These are phyloP conservation scores for Lactifluus rugatus DNA, from an alignment of 768 basidiomycete genomes.

Conservation along the genomic window DNA sequence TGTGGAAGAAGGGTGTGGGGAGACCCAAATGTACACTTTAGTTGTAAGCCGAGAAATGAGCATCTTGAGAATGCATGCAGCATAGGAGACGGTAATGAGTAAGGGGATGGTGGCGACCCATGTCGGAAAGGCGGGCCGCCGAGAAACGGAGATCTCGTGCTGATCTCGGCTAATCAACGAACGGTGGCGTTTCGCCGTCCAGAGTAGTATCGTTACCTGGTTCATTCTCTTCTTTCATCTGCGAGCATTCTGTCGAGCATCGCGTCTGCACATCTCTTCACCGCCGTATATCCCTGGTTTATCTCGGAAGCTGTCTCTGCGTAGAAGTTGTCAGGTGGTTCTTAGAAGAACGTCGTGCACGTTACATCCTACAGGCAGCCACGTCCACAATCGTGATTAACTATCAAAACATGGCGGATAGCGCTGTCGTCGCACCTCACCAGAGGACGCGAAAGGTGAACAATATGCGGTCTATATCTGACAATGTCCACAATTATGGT, in stretches of 20 bases:
- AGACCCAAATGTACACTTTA: not conserved
- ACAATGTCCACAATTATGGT: constrained; percentile 13
- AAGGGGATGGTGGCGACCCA: not conserved
- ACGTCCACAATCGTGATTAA: not conserved
- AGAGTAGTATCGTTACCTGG: no score
- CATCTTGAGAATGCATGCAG: not conserved
- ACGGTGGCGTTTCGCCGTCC: not conserved
- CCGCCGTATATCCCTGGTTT: not conserved
- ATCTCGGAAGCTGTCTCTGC: not conserved
- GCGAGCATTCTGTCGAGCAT: not conserved
- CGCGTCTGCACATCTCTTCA: not conserved
- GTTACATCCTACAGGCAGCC: constrained; percentile 4
- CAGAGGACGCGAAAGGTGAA: not conserved
- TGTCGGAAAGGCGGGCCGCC: not conserved
- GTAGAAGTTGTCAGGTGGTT: not conserved
- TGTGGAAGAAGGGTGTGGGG: not conserved
- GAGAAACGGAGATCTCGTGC: constrained; percentile 2
- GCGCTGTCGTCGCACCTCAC: not conserved
- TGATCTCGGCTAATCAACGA: not conserved
- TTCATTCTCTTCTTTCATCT: not conserved
- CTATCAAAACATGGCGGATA: not conserved
- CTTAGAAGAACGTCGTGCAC: constrained; percentile 7
- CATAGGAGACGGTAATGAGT: constrained; percentile 2
- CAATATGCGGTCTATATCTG: constrained; percentile 8
- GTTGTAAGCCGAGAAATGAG: not conserved